Conservation (phyloP, 1,139 yeast genomes). For the Maudiozyma humilis region DNA sequence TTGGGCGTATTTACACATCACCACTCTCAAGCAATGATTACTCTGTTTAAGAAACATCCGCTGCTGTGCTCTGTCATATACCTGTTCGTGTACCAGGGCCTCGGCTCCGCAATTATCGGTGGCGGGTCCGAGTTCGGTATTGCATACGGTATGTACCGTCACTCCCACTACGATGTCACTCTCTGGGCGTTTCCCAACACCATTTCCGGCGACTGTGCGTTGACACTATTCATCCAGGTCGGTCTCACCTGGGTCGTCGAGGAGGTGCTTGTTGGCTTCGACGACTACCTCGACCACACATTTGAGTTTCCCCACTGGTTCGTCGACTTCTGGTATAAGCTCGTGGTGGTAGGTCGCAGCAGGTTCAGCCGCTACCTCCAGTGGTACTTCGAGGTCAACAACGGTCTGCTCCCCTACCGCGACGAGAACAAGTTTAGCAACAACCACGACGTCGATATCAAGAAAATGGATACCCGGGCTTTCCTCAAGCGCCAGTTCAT, state of each 20-base stretch:
- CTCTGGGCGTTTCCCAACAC: constrained; percentile 26
- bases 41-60: constrained; percentile 2
- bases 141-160: constrained; percentile 25
- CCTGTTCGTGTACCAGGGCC: constrained; percentile 10
- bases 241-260: constrained; percentile 19
- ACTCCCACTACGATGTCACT: constrained; percentile 9
- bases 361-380: constrained; percentile 6
- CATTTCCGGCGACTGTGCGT: constrained; percentile 23
- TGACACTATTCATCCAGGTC: constrained; percentile 20
- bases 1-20: no score
- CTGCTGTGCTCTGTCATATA: constrained; percentile 8
- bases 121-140: constrained; percentile 25
- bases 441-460: constrained; percentile 4
- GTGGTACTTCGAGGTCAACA: constrained; percentile 14
- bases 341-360: constrained; percentile 1
- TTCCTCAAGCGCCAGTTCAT: constrained; percentile 8
- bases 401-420: constrained; percentile 10
- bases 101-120: constrained; percentile 17
- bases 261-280: constrained; percentile 21
- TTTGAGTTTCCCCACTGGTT: constrained; percentile 8
- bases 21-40: no score
- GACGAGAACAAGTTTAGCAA: constrained; percentile 6
- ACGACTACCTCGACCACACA: constrained; percentile 10
- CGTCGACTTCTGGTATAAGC: constrained; percentile 1
- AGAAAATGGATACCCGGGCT: constrained; percentile 6